Evolutionary conservation across 73 alveolate genomes (phyloP), one percentile per base, ranked within the genome.

Genomic region (Paramecium caudatum): DNA sequence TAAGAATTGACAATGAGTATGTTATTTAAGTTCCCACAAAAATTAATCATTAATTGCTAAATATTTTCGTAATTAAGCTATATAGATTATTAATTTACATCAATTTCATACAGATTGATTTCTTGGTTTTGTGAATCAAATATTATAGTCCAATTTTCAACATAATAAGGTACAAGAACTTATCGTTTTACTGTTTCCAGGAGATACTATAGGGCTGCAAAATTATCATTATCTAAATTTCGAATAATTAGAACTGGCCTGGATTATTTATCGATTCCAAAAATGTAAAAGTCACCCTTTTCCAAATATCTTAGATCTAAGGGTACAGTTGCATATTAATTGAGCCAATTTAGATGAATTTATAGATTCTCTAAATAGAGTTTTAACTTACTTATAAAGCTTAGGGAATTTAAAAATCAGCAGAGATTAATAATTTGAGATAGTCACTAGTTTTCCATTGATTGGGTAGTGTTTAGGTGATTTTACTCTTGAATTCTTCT

Each of bases 71-170:
- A 36, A 65, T 65, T 16, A 21, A 65, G 17, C 83, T 65, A 3
- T 5, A 62, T 32, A 32, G 12, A 10, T 65, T 13, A 36, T 30
- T 3, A 30, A 65, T 65, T 65, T 65, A 65, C 83, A 33, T 65
- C 50, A 33, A 36, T 36, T 36, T 65, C 83, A 65, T 65, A 65
- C 27, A 33, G 34, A 36, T 65, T 65, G 27, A 32, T 32, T 33
- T 65, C 83, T 16, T 65, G 30, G 34, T 65, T 65, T 65, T 65
- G 15, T 8, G 33, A 36, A 65, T 65, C 83, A 34, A 10, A 65
- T 17, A 65, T 65, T 13, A 65, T 36, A 1, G 83, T 65, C 83
- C 83, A 65, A 65, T 65, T 65, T 65, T 65, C 83, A 65, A 65
- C 55, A 33, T 25, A 65, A 15, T 65, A 65, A 65, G 83, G 83